Conservation (phyloP, 768 basidiomycete genomes). For the Ephemerocybe angulata region DNA sequence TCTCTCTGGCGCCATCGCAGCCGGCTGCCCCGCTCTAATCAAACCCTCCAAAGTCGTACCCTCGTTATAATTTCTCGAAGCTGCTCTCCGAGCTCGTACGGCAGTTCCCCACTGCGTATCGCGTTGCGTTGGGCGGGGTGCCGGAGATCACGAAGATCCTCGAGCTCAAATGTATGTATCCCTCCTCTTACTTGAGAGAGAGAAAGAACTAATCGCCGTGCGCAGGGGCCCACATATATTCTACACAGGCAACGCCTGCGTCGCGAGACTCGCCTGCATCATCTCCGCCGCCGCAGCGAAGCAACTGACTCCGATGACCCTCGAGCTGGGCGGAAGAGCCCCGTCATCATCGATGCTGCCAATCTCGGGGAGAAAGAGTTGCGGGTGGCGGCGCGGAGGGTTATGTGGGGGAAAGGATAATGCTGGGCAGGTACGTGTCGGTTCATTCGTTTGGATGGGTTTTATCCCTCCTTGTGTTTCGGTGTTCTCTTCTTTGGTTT, state of each 20-base stretch:
- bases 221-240: slow-evolving; percentile 38
- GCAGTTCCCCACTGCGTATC: slow-evolving; percentile 47
- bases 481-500: too few relatives aligned
- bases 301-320: slow-evolving; percentile 50
- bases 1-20: slow-evolving; percentile 67
- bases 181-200: neutral
- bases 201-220: neutral
- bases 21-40: slow-evolving; percentile 64
- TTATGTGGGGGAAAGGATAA: slow-evolving; percentile 69
- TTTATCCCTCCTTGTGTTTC: too few relatives aligned
- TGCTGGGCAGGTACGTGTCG: slow-evolving; percentile 53
- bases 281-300: slow-evolving; percentile 51
- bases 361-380: slow-evolving; percentile 15
- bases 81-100: slow-evolving; percentile 54
- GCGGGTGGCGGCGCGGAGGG: slow-evolving; percentile 59
- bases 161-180: slow-evolving; percentile 39
- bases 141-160: slow-evolving; percentile 53
- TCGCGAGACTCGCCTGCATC: slow-evolving; percentile 49
- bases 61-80: slow-evolving; percentile 35
- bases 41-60: slow-evolving; percentile 66
- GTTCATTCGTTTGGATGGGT: neutral
- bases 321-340: slow-evolving; percentile 55
- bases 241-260: slow-evolving; percentile 44
- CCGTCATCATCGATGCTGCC: slow-evolving; percentile 36
- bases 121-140: slow-evolving; percentile 56